Conservation (phyloP, 164 flowering plant genomes). For the Annona cherimola region DNA sequence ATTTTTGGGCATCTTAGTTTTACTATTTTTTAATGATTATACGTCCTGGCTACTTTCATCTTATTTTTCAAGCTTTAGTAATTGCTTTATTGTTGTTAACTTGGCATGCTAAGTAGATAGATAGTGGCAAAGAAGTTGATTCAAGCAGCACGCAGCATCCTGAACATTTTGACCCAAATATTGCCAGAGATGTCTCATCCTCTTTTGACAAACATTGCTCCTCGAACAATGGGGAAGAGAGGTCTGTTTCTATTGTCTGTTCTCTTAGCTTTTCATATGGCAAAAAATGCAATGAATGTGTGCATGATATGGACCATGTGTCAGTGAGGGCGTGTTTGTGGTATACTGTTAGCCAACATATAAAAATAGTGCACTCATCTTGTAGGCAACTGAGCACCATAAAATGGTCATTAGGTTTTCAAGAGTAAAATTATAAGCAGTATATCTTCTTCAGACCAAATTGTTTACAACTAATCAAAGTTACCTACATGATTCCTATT, state of each 20-base stretch:
- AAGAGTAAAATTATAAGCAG: not conserved
- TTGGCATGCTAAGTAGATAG: not conserved
- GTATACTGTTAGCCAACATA: not conserved
- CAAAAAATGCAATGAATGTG: not conserved
- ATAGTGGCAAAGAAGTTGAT: not conserved
- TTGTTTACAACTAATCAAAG: no score
- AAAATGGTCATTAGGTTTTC: not conserved
- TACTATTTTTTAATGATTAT: no score
- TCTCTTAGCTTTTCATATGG: not conserved
- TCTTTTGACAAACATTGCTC: constrained; percentile 17
- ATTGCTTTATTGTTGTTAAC: no score
- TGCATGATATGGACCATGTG: not conserved
- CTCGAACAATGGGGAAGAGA: constrained; percentile 19
- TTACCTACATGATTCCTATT: no score
- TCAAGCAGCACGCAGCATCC: not conserved
- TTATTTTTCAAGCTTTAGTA: not conserved
- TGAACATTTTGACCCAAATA: not conserved
- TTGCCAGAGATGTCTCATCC: constrained; percentile 2
- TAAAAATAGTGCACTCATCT: not conserved
- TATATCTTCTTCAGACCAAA: not conserved
- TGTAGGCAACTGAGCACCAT: not conserved
- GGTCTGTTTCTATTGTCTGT: constrained; percentile 16
- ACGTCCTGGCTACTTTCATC: not conserved
- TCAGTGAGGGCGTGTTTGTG: not conserved
- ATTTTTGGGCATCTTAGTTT: no score